phyloP scores from a whole-genome alignment of 305 asterid genomes.

The Solanum chacoense region DNA sequence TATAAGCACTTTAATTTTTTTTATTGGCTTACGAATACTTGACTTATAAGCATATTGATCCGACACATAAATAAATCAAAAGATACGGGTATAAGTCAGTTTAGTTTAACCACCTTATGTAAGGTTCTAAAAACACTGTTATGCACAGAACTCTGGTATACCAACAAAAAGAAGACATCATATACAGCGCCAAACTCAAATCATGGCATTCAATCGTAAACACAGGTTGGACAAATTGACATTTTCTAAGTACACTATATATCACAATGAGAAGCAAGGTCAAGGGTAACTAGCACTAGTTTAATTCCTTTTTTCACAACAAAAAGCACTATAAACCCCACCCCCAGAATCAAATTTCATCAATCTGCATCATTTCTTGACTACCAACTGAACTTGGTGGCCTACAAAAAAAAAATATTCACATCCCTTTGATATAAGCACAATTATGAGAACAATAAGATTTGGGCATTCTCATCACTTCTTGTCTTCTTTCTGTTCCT shows the following conservation, averaged over 20 bases:
- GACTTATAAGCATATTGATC: neutral
- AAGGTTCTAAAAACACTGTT: neutral
- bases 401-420: neutral
- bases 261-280: neutral
- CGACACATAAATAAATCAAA: neutral
- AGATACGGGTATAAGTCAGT: neutral
- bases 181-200: neutral
- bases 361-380: neutral
- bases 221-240: neutral
- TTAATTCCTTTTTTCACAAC: neutral
- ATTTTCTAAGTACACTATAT: neutral
- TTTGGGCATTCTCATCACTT: conserved; percentile 8
- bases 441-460: neutral
- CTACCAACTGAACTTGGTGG: neutral
- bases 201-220: neutral
- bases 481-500: conserved; percentile 16
- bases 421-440: neutral
- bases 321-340: neutral
- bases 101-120: neutral
- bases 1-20: neutral
- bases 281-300: neutral
- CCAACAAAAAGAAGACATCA: neutral
- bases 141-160: neutral
- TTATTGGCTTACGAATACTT: neutral
- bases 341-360: neutral